Base-by-base conservation (phyloP, 495 filamentous ascomycete species). In the Platismatia glauca region DNA sequence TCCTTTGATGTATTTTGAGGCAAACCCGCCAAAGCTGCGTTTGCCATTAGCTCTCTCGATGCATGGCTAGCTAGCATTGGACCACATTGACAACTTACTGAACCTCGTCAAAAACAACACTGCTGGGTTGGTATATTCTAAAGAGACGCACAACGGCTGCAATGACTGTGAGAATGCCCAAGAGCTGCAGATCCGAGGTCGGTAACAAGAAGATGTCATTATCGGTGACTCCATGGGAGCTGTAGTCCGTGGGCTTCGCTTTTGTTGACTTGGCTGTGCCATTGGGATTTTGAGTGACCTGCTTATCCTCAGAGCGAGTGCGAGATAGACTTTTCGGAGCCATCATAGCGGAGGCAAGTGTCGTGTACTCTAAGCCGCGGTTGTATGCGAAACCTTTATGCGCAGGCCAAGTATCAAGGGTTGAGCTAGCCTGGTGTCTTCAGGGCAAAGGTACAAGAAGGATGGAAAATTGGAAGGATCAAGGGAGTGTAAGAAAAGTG, bases 71-170 rank as follows among this genome's bases (percentile, higher is more conserved):
- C 24, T 22, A 38, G 24, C 8, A 34, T 52, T 44, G 50, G 34
- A 38, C 12, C 33, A 18, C 13, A 22, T 31, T 27, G 44, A 20
- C 64, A 59, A 78, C 88, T 68, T 85, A 97, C 92, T 98, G 94
- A 73, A 98, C 94, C 81, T 98, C 94, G 71, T 98, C 94, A 73
- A 98, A 98, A 55, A 98, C 94, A 43, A 98, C 94, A 69, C 92
- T 97, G 66, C 85, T 87, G 50, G 94, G 94, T 72, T 97, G 91
- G 74, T 95, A 96, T 75, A 97, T 96, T 72, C 90, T 85, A 80
- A 95, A 98, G 35, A 98, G 76, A 64, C 94, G 87, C 61, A 98
- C 91, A 63, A 85, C 76, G 34, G 86, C 81, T 24, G 88, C 90
- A 61, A 96, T 67, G 52, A 92, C 62, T 50, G 90, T 96, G 63